A percentile compares a stretch with the other conserved stretches of the same genome.
These are phyloP conservation scores for Onygenales sp. DNA, from an alignment of 2,329 filamentous ascomycete genomes.

Conservation along the genomic window DNA sequence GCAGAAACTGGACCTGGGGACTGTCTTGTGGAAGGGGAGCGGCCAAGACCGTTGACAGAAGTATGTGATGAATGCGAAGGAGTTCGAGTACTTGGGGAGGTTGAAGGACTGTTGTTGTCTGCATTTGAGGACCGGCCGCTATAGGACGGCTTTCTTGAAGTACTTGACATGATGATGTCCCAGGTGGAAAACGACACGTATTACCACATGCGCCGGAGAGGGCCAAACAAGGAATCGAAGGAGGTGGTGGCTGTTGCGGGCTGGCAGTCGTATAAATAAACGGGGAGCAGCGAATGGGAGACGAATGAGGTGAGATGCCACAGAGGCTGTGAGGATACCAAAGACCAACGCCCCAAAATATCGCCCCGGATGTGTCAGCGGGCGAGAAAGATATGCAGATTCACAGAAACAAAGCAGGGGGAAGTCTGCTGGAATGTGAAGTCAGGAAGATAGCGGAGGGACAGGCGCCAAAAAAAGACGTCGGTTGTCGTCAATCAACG, in stretches of 20 bases:
- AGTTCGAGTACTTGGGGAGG: conserved; percentile 22
- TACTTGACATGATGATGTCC: conserved; percentile 10
- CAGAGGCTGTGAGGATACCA: background rate
- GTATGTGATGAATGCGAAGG: conserved; percentile 42
- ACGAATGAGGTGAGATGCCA: background rate
- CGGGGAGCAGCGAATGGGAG: background rate
- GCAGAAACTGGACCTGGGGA: conserved; percentile 55
- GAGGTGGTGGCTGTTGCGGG: background rate
- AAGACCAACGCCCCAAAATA: too few species aligned
- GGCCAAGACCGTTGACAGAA: conserved; percentile 40
- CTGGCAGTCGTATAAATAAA: background rate
- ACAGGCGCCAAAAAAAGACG: too few species aligned
- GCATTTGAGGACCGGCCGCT: conserved; percentile 1
- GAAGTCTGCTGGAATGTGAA: too few species aligned
- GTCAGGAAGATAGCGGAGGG: too few species aligned
- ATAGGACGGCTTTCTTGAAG: background rate
- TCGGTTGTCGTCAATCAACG: too few species aligned
- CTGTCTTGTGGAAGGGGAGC: conserved; percentile 55
- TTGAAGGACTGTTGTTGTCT: conserved; percentile 1
- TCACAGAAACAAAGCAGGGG: too few species aligned
- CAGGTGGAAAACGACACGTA: background rate
- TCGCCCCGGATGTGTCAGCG: too few species aligned
- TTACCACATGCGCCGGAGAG: background rate
- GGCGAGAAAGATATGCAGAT: too few species aligned
- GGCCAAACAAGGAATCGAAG: background rate